Base-by-base conservation (phyloP, 129 eudicot genomes). In the Flaveria linearis region DNA sequence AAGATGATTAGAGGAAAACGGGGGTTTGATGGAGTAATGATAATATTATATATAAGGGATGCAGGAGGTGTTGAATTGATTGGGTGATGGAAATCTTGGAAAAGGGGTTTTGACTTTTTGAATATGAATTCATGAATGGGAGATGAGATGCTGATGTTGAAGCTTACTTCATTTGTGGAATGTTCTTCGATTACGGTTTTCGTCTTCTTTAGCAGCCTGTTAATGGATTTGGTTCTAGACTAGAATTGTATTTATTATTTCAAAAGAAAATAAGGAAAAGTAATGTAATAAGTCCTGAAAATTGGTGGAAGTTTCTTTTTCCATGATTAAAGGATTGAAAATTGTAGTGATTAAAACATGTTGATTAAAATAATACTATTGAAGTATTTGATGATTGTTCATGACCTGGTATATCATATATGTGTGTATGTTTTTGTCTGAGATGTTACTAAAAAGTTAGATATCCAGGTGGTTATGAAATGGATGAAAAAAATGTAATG, bases 161-260 rank as follows among this genome's bases (percentile, higher is more conserved):
- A 73, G 79, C 69, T 80, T 73, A 80, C 74, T 26, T 73, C 83
- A 39, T 53, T 36, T 36, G 68, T 74, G 60, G 78, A 80, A 80
- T 73, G 69, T 73, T 80, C 79, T 80, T 80, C 41, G 23, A 9
- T 71, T 79, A 61, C 47, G 30, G 23, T 23, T 71, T 79, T 71
- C 47, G 30, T 79, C 78, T 56, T 53, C 71, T 60, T 72, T 68
- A 11, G 69, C 78, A 64, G 78, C 78, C 83, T 22, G 0, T 62
- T 62, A n/a, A 43, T 0, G 20, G 20, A 69, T 18, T 36, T 28
- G 18, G 10, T 65, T 76, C 60, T 70, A 14, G 36, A 69, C 60
- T 70, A 14, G 36, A 69, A 8, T 60, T 25, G 9, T 25, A 60
- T 60, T 60, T 26, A 9, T 13, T 10, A 10, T 10, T 60, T 23